These are phyloP conservation scores for Phytophthora meadii DNA, from an alignment of 352 stramenopile genomes.

Conservation along the genomic window DNA sequence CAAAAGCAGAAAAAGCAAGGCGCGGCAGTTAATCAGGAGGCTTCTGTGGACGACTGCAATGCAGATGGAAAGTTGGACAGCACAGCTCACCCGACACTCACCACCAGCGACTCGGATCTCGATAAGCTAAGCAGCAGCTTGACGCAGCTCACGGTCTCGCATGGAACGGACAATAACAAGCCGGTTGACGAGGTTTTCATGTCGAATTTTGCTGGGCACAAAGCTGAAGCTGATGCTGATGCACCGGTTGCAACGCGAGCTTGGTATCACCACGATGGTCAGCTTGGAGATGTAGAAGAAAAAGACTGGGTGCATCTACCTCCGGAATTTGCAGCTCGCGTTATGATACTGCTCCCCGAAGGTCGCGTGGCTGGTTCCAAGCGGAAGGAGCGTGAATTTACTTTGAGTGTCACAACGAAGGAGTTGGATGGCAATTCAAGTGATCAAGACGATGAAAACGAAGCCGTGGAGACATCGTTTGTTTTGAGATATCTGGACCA, in stretches of 20 bases:
- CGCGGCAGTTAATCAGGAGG: conserved; percentile 10
- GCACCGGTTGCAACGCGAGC: conserved; percentile 7
- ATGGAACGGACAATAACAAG: background rate
- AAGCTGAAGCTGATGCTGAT: conserved; percentile 6
- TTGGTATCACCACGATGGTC: conserved; percentile 35
- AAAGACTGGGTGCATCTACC: conserved; percentile 75
- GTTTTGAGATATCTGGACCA: conserved; percentile 68
- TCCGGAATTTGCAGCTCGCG: conserved; percentile 70
- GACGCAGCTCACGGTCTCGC: conserved; percentile 28
- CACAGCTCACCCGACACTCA: conserved; percentile 25
- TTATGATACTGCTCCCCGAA: conserved; percentile 75
- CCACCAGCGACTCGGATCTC: conserved; percentile 11
- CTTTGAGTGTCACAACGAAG: conserved; percentile 43
- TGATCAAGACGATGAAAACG: conserved; percentile 14
- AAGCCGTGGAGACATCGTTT: conserved; percentile 65
- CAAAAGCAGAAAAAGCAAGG: conserved; percentile 89
- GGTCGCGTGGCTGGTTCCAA: conserved; percentile 57
- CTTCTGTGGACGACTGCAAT: conserved; percentile 8
- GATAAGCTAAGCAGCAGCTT: conserved; percentile 31
- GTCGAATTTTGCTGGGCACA: conserved; percentile 34
- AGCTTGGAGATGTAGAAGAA: conserved; percentile 46
- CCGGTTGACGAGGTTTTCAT: conserved; percentile 25
- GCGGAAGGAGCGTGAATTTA: conserved; percentile 76
- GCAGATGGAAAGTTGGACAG: conserved; percentile 31
- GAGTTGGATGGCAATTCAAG: conserved; percentile 2